phyloP scores from a whole-genome alignment of 495 filamentous ascomycete species.

The Penicillium waksmanii region DNA sequence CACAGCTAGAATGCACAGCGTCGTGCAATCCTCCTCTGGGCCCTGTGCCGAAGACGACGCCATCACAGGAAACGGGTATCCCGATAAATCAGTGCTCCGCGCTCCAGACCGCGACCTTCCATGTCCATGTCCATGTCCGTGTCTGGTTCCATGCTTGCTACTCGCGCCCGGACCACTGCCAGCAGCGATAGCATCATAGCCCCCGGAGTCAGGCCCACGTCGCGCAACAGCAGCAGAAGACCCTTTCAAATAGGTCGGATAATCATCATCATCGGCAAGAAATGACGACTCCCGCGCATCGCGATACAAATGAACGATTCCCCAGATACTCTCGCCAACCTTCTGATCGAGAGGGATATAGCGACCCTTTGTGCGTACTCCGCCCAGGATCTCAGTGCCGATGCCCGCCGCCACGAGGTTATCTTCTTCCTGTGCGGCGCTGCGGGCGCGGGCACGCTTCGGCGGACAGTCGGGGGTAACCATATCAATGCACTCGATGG shows the following conservation, averaged over 20 bases:
- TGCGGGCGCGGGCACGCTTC: conserved; percentile 19
- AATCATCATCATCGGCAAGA: conserved; percentile 40
- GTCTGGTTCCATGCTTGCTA: background rate
- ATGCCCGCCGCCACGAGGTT: conserved; percentile 52
- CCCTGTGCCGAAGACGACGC: conserved; percentile 20
- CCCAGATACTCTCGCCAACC: conserved; percentile 85
- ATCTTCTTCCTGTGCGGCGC: conserved; percentile 20
- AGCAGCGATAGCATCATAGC: background rate
- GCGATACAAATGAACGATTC: conserved; percentile 90
- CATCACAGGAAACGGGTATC: conserved; percentile 30
- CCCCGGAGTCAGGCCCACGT: conserved; percentile 8
- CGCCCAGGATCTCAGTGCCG: conserved; percentile 54
- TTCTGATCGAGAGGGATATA: conserved; percentile 76
- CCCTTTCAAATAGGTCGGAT: conserved; percentile 46
- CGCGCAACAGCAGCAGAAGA: conserved; percentile 41
- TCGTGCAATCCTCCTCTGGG: conserved; percentile 73
- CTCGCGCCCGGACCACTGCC: background rate
- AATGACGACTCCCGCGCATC: conserved; percentile 76
- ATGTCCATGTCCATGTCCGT: background rate
- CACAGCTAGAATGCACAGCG: conserved; percentile 90
- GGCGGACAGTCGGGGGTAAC: conserved; percentile 33
- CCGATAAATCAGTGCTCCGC: conserved; percentile 1
- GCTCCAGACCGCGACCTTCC: background rate
- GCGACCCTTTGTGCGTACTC: conserved; percentile 72
- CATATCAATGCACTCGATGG: conserved; percentile 73